Base-by-base conservation (phyloP, 768 basidiomycete species). In the Mycena olivaceomarginata region DNA sequence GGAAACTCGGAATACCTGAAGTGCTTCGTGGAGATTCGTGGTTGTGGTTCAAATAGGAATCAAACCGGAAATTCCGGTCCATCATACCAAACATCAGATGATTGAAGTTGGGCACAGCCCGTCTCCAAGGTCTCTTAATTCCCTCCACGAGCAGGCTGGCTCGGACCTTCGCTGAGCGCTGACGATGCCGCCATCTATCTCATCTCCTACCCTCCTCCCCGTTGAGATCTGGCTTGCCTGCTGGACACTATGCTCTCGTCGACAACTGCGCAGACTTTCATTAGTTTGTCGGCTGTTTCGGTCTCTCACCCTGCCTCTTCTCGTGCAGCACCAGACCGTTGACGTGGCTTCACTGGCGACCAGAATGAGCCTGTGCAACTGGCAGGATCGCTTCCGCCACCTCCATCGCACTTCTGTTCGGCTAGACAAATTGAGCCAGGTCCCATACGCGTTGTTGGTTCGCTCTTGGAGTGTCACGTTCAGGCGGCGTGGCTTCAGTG, bases 391-490 rank as follows among this genome's bases (percentile, higher is more conserved):
- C 6, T 9, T 43, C 18, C 67, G 41, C 39, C 39, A 56, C 15
- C 53, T 69, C 16, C 67, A 69, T 43, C 67, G 67, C 10, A 69
- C 39, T 4, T 37, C 67, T 9, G 53, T 69, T 39, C 53, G 67
- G 18, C 37, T 57, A 5, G 39, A 69, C 10, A 67, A 43, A 37
- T 48, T 67, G 31, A n/a, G 1, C 2, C 31, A 31, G 22, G 46
- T 7, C 9, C 48, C 46, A 39, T 67, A 67, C 15, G 15, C 22
- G 16, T 16, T 18, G 31, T 48, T 18, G 11, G 46, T 67, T 51
- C 31, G 31, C 45, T 67, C 66, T 22, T 65, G 63, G 63, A 22
- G 20, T 1, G 63, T 45, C 8, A 13, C n/a, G 18, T 65, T 65
- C 41, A 45, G 6, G n/a, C 40, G 16, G 12, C 53, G n/a, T 25